Evolutionary conservation across 2,329 filamentous ascomycete species (phyloP).

Genomic region (Neonectria coccinea): DNA sequence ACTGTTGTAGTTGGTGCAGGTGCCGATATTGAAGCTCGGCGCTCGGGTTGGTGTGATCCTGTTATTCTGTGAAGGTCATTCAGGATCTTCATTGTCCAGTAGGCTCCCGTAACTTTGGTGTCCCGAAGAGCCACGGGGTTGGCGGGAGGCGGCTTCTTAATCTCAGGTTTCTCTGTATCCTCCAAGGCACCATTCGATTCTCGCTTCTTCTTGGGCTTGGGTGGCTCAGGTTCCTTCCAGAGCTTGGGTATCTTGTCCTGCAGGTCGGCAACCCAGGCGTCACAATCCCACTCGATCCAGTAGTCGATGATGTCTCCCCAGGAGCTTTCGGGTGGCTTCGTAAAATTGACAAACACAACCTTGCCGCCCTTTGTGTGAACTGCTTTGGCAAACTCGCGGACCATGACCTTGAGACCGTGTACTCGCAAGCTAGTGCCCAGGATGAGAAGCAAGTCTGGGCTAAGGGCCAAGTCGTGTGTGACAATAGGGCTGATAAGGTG

Average conservation of each 20-base stretch:
- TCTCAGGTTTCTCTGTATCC: slow-evolving; percentile 44
- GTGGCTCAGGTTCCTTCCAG: slow-evolving; percentile 66
- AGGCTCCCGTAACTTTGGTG: slow-evolving; percentile 59
- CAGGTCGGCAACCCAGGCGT: slow-evolving; percentile 76
- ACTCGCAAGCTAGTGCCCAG: slow-evolving; percentile 78
- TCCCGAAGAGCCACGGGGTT: slow-evolving; percentile 60
- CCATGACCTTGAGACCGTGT: slow-evolving; percentile 77
- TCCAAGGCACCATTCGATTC: slow-evolving; percentile 44
- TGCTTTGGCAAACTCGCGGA: slow-evolving; percentile 77
- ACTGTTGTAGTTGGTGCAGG: slow-evolving; percentile 6
- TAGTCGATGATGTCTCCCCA: slow-evolving; percentile 81
- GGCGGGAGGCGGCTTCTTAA: slow-evolving; percentile 49
- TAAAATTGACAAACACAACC: slow-evolving; percentile 79
- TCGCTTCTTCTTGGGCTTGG: slow-evolving; percentile 55
- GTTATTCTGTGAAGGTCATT: slow-evolving; percentile 54
- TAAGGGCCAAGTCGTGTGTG: slow-evolving; percentile 73
- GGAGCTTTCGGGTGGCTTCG: slow-evolving; percentile 76
- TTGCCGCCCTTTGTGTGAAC: slow-evolving; percentile 76
- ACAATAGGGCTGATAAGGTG: slow-evolving; percentile 76
- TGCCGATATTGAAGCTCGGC: slow-evolving; percentile 35
- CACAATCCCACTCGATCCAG: slow-evolving; percentile 81
- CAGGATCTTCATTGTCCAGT: slow-evolving; percentile 58
- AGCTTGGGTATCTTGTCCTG: slow-evolving; percentile 68
- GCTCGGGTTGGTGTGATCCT: slow-evolving; percentile 35
- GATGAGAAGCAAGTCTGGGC: slow-evolving; percentile 76